Conservation (phyloP, 108 stramenopile genomes). For the Mayamaea pseudoterrestris region DNA sequence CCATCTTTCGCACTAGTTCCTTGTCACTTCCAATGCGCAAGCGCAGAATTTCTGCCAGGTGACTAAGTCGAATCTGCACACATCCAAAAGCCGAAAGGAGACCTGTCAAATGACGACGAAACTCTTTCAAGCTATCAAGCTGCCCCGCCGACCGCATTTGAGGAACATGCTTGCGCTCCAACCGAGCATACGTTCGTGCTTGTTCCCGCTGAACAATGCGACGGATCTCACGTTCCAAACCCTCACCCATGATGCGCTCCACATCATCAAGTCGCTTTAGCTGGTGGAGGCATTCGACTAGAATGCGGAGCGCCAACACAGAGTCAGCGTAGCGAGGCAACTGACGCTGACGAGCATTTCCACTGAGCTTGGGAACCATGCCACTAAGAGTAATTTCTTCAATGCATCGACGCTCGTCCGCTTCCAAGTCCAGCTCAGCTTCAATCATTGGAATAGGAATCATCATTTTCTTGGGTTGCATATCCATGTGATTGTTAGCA, state of each 20-base stretch:
- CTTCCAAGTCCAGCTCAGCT: conserved; percentile 71
- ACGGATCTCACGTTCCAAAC: conserved; percentile 42
- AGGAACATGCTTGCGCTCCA: conserved; percentile 28
- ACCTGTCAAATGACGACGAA: conserved; percentile 54
- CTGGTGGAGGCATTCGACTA: conserved; percentile 60
- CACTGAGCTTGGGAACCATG: not conserved
- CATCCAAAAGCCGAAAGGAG: conserved; percentile 69
- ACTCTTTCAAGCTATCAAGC: conserved; percentile 46
- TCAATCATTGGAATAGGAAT: conserved; percentile 56
- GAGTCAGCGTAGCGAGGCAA: conserved; percentile 55
- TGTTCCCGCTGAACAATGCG: conserved; percentile 61
- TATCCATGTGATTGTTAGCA: not conserved
- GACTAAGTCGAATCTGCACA: conserved; percentile 59
- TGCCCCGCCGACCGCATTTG: conserved; percentile 9
- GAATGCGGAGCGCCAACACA: conserved; percentile 60
- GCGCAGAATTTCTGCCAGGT: conserved; percentile 78
- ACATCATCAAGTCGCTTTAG: conserved; percentile 71
- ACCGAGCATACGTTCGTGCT: conserved; percentile 51
- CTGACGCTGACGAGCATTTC: conserved; percentile 6
- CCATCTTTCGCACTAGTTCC: conserved; percentile 4
- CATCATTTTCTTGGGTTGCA: conserved; percentile 15
- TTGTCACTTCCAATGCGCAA: conserved; percentile 64
- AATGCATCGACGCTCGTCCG: conserved; percentile 66
- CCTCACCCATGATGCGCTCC: conserved; percentile 53
- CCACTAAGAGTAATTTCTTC: conserved; percentile 31